Conservation (phyloP, 2,329 filamentous ascomycete species). For the Phaeosphaeriaceae sp. region DNA sequence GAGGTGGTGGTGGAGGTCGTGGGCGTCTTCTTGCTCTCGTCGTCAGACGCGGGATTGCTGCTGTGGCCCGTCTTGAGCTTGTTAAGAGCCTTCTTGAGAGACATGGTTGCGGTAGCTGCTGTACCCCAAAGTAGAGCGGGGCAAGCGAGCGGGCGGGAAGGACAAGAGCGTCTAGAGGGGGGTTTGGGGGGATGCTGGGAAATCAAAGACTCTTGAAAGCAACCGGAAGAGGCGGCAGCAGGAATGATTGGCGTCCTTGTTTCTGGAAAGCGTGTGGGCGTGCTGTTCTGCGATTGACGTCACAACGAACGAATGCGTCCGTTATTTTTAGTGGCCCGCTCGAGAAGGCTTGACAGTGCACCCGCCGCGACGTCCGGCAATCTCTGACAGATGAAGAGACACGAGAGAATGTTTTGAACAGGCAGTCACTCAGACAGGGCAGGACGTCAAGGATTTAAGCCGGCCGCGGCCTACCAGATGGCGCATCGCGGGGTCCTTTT, state of each 20-base stretch:
- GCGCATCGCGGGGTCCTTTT: neutral
- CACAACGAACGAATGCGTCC: neutral
- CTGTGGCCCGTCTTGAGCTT: slow-evolving; percentile 50
- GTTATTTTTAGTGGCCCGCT: neutral
- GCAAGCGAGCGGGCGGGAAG: slow-evolving; percentile 31
- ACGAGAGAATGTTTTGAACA: neutral
- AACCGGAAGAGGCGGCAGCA: neutral
- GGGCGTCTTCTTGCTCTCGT: slow-evolving; percentile 43
- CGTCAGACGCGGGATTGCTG: slow-evolving; percentile 43
- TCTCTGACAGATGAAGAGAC: neutral
- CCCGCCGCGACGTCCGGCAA: neutral
- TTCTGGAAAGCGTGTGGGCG: neutral
- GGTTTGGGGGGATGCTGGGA: neutral
- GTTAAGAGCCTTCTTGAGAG: slow-evolving; percentile 56
- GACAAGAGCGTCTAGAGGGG: neutral
- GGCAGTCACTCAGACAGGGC: neutral
- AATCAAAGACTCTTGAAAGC: neutral
- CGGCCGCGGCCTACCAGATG: neutral
- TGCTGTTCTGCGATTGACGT: neutral
- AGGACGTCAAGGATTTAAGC: neutral
- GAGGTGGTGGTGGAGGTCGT: slow-evolving; percentile 34
- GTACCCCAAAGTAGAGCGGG: slow-evolving; percentile 26
- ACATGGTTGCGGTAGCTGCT: slow-evolving; percentile 36
- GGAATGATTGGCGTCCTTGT: neutral
- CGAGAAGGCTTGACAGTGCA: neutral